Evolutionary conservation across 75 land plant species (phyloP).

Genomic region (Pinus albicaulis): DNA sequence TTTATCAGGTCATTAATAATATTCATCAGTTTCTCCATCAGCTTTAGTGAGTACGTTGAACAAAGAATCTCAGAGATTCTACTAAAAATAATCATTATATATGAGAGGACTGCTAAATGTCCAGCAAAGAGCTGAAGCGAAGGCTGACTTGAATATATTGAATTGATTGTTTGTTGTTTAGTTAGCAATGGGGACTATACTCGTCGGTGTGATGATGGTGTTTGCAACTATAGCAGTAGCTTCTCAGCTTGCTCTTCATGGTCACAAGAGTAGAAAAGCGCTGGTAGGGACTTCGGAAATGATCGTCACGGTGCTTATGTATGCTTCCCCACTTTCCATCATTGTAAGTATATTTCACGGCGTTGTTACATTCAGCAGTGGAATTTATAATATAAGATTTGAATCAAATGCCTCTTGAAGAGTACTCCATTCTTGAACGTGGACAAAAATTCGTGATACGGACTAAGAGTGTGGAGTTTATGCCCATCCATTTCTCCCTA

Average conservation of each 20-base stretch:
- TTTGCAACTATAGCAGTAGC: slow-evolving; percentile 20
- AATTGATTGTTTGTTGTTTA: too few species aligned
- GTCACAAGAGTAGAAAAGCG: slow-evolving; percentile 38
- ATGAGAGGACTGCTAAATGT: not conserved
- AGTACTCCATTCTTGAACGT: not conserved
- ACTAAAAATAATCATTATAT: not conserved
- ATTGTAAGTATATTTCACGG: slow-evolving; percentile 29
- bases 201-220: slow-evolving; percentile 4
- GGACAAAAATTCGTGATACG: slow-evolving; percentile 60
- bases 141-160: too few species aligned
- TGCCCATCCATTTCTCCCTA: slow-evolving; percentile 72
- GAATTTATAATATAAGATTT: not conserved
- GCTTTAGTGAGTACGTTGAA: not conserved
- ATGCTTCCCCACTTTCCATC: slow-evolving; percentile 37
- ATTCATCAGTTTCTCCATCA: not conserved
- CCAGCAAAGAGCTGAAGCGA: not conserved
- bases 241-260: slow-evolving; percentile 27
- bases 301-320: slow-evolving; percentile 40
- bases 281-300: slow-evolving; percentile 42
- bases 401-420: not conserved
- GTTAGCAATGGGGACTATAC: too few species aligned
- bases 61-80: not conserved
- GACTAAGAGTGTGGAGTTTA: slow-evolving; percentile 79
- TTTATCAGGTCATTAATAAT: not conserved
- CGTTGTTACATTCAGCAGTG: not conserved